A percentile compares a stretch with the other conserved stretches of the same genome.
phyloP scores from a whole-genome alignment of 23 red algal species.

The Gracilaria vermiculophylla region DNA sequence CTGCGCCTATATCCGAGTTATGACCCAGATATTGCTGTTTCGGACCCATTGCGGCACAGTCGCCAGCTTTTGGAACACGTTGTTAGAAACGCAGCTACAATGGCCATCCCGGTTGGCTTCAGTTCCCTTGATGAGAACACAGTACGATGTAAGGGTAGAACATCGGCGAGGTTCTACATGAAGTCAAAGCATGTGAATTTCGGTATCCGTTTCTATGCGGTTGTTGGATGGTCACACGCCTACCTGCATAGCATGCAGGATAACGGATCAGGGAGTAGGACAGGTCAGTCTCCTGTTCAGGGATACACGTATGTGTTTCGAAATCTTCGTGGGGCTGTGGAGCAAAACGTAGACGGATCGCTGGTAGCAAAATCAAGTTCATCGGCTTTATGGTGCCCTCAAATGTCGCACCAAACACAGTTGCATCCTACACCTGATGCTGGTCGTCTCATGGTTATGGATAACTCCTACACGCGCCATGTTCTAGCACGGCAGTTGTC shows the following conservation, averaged over 20 bases:
- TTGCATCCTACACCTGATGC: background rate
- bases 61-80: background rate
- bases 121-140: conserved; percentile 13
- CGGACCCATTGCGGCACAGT: conserved; percentile 3
- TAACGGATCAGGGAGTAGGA: background rate
- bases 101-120: background rate
- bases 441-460: background rate
- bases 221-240: background rate
- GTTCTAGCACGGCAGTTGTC: background rate
- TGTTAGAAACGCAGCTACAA: background rate
- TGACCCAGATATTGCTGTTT: background rate
- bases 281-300: background rate
- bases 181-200: conserved; percentile 17
- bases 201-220: background rate
- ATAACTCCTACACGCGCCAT: background rate
- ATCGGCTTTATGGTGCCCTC: background rate
- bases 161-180: background rate
- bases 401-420: background rate
- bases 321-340: conserved; percentile 12
- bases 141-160: background rate
- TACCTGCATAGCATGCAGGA: background rate
- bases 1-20: background rate
- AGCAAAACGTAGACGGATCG: background rate
- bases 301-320: background rate
- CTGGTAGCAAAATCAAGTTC: background rate